These are phyloP conservation scores for Trametes villosa DNA, from an alignment of 768 basidiomycete genomes.

Conservation along the genomic window DNA sequence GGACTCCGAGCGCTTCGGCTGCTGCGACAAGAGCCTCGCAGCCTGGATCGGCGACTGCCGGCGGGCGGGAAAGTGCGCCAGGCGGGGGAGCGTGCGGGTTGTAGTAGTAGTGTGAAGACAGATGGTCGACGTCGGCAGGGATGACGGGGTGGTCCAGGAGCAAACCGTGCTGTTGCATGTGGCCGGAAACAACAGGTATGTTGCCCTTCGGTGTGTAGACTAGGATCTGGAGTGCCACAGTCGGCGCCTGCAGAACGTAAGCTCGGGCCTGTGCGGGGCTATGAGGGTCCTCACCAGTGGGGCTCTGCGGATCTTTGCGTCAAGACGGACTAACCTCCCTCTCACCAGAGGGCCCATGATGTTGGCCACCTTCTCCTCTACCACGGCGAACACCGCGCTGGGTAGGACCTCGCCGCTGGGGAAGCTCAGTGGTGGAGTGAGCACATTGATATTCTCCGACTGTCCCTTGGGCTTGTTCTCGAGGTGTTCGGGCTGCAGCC, in stretches of 20 bases:
- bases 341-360: slow-evolving; percentile 82
- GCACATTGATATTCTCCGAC: slow-evolving; percentile 80
- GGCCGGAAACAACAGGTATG: slow-evolving; percentile 78
- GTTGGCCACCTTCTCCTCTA: slow-evolving; percentile 85
- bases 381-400: slow-evolving; percentile 78
- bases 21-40: slow-evolving; percentile 45
- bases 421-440: slow-evolving; percentile 57
- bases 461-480: slow-evolving; percentile 49
- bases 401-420: slow-evolving; percentile 56
- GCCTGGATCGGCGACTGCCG: slow-evolving; percentile 49
- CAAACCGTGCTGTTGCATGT: slow-evolving; percentile 67
- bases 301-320: slow-evolving; percentile 70
- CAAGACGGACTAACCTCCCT: slow-evolving; percentile 80
- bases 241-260: slow-evolving; percentile 62
- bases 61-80: slow-evolving; percentile 45
- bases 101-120: slow-evolving; percentile 65
- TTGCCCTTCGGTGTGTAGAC: slow-evolving; percentile 96
- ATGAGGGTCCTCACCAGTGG: slow-evolving; percentile 55
- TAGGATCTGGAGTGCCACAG: slow-evolving; percentile 82
- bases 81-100: slow-evolving; percentile 90
- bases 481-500: slow-evolving; percentile 71
- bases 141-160: slow-evolving; percentile 81
- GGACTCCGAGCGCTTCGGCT: slow-evolving; percentile 57
- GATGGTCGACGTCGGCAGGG: slow-evolving; percentile 63
- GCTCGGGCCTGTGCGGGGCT: slow-evolving; percentile 3